Conservation (phyloP, 1,139 yeast species). For the Kodamaea sp. region DNA sequence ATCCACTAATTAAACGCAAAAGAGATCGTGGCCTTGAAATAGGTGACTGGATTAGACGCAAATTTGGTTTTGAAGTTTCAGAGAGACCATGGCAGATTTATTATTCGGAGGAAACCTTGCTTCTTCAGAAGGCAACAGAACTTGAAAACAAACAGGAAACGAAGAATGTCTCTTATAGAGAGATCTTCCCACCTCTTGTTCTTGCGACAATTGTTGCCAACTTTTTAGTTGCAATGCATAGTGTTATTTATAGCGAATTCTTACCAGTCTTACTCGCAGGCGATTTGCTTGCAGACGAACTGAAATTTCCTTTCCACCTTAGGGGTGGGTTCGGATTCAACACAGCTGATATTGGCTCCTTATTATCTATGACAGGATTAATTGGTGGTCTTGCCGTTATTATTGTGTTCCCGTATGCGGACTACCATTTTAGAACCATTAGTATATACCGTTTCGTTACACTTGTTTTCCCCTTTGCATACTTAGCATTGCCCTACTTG, state of each 20-base stretch:
- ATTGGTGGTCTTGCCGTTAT: conserved; percentile 24
- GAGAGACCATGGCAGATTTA: conserved; percentile 29
- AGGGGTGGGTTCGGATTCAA: conserved; percentile 22
- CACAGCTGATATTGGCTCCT: conserved; percentile 20
- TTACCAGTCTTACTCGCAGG: conserved; percentile 24
- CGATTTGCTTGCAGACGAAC: conserved; percentile 10
- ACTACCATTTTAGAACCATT: conserved; percentile 21
- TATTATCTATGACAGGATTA: conserved; percentile 25
- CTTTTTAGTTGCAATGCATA: conserved; percentile 18
- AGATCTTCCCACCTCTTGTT: conserved; percentile 22
- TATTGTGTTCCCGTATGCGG: conserved; percentile 23
- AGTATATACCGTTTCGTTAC: conserved; percentile 20
- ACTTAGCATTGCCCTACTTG: conserved; percentile 20
- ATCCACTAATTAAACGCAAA: conserved; percentile 35
- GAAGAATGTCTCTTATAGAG: conserved; percentile 4
- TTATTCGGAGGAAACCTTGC: conserved; percentile 5
- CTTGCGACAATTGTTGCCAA: conserved; percentile 19
- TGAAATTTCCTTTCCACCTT: conserved; percentile 19
- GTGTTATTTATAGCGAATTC: conserved; percentile 21
- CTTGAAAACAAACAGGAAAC: not conserved
- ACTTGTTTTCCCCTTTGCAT: conserved; percentile 21
- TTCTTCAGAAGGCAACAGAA: conserved; percentile 3
- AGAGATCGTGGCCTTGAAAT: conserved; percentile 49
- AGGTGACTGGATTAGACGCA: conserved; percentile 42
- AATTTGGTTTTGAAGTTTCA: conserved; percentile 30